phyloP scores from a whole-genome alignment of 306 rosid species.

The Boehmeria nivea region DNA sequence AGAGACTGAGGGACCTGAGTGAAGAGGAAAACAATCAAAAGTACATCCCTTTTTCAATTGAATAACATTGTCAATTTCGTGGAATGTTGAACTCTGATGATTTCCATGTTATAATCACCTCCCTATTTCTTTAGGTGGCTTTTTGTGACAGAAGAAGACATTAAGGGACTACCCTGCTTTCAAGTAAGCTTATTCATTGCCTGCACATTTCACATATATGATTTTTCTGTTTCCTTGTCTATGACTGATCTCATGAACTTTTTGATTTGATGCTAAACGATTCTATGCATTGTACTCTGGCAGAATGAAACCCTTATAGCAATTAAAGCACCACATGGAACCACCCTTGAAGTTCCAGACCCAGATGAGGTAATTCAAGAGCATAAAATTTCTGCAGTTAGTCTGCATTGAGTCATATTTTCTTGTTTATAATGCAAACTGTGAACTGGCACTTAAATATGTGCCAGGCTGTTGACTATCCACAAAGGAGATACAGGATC shows the following conservation, averaged over 20 bases:
- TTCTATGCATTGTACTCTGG: conserved; percentile 18
- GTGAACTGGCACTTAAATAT: conserved; percentile 30
- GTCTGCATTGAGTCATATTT: conserved; percentile 8
- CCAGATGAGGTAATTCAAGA: conserved; percentile 85
- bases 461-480: conserved; percentile 82
- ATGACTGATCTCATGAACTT: conserved; percentile 6
- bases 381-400: conserved; percentile 21
- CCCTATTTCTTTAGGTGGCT: conserved; percentile 52
- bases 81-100: background rate
- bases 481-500: conserved; percentile 83
- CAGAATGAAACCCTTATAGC: conserved; percentile 98
- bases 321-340: conserved; percentile 97
- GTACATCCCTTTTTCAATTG: conserved; percentile 33
- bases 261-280: conserved; percentile 24
- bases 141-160: conserved; percentile 90
- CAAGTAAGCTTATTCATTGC: conserved; percentile 46
- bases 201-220: conserved; percentile 23
- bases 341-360: conserved; percentile 97
- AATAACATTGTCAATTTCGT: conserved; percentile 1
- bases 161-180: conserved; percentile 79
- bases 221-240: too few species aligned
- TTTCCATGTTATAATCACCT: conserved; percentile 4
- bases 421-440: conserved; percentile 26
- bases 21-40: conserved; percentile 77
- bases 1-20: conserved; percentile 71